These are phyloP conservation scores for Helenozyma baotianmanensis DNA, from an alignment of 805 yeast genomes.

Conservation along the genomic window DNA sequence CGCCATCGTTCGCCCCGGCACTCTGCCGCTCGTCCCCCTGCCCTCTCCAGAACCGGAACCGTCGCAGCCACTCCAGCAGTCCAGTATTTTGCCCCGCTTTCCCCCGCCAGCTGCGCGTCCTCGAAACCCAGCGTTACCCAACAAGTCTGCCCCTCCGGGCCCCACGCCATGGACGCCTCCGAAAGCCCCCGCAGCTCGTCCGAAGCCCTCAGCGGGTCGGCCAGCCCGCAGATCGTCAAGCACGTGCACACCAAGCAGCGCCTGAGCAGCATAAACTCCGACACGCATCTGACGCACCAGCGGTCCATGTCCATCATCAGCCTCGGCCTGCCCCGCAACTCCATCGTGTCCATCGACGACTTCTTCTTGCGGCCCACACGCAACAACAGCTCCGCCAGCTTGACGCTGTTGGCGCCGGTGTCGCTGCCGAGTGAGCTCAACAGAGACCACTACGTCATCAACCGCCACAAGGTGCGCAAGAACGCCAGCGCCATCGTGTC, in stretches of 20 bases:
- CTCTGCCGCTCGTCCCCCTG: no score
- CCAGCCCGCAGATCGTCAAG: conserved; percentile 2
- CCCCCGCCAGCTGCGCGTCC: no score
- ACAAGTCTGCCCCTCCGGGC: no score
- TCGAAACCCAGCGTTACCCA: no score
- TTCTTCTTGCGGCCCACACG: conserved; percentile 23
- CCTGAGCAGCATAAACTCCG: conserved; percentile 31
- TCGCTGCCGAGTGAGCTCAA: conserved; percentile 7
- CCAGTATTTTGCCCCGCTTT: no score
- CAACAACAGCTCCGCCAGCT: conserved; percentile 28
- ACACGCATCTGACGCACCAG: conserved; percentile 23
- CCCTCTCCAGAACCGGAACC: no score
- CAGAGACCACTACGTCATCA: conserved; percentile 1
- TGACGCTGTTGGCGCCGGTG: conserved; percentile 14
- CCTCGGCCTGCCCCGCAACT: conserved; percentile 37
- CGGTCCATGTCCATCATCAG: conserved; percentile 35
- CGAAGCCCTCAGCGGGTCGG: conserved; percentile 4
- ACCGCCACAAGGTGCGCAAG: conserved; percentile 2
- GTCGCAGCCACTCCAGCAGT: no score
- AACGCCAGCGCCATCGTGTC: conserved; percentile 23
- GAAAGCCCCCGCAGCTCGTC: conserved; percentile 8
- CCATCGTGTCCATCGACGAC: conserved; percentile 38
- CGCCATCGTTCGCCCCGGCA: not conserved
- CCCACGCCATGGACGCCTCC: no score
- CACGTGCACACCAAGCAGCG: conserved; percentile 18